These are phyloP conservation scores for Candida ortonii DNA, from an alignment of 805 yeast species.

Conservation along the genomic window DNA sequence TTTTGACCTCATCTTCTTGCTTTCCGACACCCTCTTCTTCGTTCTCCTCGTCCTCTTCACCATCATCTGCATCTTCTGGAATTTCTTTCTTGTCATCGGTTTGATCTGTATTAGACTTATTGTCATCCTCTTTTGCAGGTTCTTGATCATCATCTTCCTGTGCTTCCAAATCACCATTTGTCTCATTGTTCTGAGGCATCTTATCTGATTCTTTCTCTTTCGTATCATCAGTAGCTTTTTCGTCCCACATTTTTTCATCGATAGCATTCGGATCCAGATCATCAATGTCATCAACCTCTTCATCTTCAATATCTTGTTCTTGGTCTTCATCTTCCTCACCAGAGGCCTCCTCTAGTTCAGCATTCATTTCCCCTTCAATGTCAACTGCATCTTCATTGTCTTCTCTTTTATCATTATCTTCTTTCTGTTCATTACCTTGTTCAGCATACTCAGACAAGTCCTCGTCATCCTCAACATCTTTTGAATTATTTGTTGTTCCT, in stretches of 20 bases:
- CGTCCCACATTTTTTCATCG: slow-evolving; percentile 98
- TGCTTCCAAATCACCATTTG: slow-evolving; percentile 49
- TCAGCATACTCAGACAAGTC: slow-evolving; percentile 77
- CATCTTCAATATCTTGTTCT: slow-evolving; percentile 56
- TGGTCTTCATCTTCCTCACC: slow-evolving; percentile 56
- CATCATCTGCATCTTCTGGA: slow-evolving; percentile 24
- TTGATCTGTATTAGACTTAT: slow-evolving; percentile 23
- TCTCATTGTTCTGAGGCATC: slow-evolving; percentile 53
- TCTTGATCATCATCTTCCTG: slow-evolving; percentile 41
- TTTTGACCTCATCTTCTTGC: slow-evolving; percentile 73
- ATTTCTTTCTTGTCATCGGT: slow-evolving; percentile 16
- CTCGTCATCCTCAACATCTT: slow-evolving; percentile 88
- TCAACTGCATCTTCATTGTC: slow-evolving; percentile 90
- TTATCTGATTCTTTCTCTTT: slow-evolving; percentile 83
- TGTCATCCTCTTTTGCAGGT: slow-evolving; percentile 36
- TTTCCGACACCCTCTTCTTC: slow-evolving; percentile 74
- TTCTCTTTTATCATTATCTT: slow-evolving; percentile 55
- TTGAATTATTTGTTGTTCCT: slow-evolving; percentile 77
- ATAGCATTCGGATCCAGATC: slow-evolving; percentile 92
- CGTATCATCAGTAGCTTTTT: slow-evolving; percentile 70
- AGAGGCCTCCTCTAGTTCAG: slow-evolving; percentile 77
- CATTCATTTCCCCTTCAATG: slow-evolving; percentile 97
- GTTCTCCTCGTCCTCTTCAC: slow-evolving; percentile 11
- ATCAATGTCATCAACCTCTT: slow-evolving; percentile 83
- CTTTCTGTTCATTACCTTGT: slow-evolving; percentile 59